Evolutionary conservation across 345 rosid genomes (phyloP).

Genomic region (Eucalyptus marginata): DNA sequence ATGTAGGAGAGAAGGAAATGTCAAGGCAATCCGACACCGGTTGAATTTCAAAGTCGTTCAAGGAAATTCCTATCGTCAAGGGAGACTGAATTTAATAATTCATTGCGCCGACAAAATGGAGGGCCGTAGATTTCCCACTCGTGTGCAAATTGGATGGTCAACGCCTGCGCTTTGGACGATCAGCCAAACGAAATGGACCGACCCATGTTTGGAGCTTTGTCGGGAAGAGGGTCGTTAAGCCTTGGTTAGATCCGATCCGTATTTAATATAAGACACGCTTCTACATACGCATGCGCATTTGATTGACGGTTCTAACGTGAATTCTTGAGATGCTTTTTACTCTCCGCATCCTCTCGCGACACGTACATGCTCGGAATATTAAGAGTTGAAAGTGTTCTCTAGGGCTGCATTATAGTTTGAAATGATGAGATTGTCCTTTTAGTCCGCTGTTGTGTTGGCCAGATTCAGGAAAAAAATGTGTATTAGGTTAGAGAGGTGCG

Average conservation of each 20-base stretch:
- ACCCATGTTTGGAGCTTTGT: background rate
- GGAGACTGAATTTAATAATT: background rate
- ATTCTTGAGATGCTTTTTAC: background rate
- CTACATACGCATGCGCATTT: background rate
- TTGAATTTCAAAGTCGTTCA: background rate
- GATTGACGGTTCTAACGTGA: background rate
- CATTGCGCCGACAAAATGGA: background rate
- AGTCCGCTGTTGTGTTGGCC: background rate
- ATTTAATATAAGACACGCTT: background rate
- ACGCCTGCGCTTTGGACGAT: background rate
- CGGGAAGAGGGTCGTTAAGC: background rate
- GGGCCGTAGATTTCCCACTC: background rate
- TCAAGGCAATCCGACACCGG: background rate
- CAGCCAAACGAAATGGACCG: background rate
- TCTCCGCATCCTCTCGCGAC: background rate
- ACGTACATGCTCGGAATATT: background rate
- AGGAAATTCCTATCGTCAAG: background rate
- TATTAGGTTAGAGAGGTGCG: background rate
- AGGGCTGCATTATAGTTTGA: background rate
- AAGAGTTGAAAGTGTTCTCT: background rate
- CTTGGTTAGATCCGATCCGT: background rate
- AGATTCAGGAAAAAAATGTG: background rate
- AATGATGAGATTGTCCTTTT: background rate
- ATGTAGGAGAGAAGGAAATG: background rate
- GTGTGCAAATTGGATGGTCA: background rate